Conservation (phyloP, 306 rosid species). For the Acacia melanoxylon region DNA sequence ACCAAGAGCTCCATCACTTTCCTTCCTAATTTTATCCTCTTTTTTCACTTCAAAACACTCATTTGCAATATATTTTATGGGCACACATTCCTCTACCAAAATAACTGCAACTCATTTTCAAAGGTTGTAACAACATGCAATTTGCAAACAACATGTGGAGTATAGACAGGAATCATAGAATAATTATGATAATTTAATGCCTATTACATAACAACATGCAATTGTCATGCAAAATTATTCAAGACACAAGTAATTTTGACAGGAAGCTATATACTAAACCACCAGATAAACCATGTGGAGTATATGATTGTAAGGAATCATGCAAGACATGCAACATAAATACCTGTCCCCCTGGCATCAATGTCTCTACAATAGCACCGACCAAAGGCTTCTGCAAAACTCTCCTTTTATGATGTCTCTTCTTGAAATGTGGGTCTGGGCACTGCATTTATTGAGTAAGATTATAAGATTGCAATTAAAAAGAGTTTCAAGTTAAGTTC, state of each 20-base stretch:
- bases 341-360: slow-evolving; percentile 80
- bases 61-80: background rate
- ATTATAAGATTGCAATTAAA: slow-evolving; percentile 15
- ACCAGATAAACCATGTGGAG: background rate
- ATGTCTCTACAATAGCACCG: slow-evolving; percentile 53
- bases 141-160: too few species aligned
- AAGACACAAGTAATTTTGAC: slow-evolving; percentile 3
- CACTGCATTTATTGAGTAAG: slow-evolving; percentile 60
- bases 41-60: background rate
- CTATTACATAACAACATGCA: background rate
- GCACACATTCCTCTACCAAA: background rate
- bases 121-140: background rate
- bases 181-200: background rate
- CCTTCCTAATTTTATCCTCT: background rate
- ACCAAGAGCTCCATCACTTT: background rate
- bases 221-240: slow-evolving; percentile 1
- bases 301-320: slow-evolving; percentile 6
- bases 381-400: slow-evolving; percentile 82
- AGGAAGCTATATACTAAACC: background rate
- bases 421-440: slow-evolving; percentile 97
- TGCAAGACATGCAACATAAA: background rate
- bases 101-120: background rate
- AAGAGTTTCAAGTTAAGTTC: background rate
- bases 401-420: slow-evolving; percentile 83
- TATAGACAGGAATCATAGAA: background rate